phyloP scores from a whole-genome alignment of 225 moss, liverwort and hornwort species.

The Thuidium tamariscinum region DNA sequence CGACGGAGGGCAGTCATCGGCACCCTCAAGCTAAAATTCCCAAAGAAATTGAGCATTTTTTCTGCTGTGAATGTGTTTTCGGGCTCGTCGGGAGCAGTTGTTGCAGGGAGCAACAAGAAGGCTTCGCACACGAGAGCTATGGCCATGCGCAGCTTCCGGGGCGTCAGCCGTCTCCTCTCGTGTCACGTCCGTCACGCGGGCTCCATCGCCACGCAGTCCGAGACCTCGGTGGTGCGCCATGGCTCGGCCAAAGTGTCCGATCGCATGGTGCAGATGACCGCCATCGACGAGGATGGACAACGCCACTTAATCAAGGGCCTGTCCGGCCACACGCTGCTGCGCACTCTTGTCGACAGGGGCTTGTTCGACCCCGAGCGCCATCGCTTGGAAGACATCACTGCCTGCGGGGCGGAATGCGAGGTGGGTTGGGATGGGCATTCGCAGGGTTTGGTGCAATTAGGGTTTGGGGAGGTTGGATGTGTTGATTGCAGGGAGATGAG shows the following conservation, averaged over 20 bases:
- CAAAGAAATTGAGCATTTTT: neutral
- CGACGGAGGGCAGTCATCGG: neutral
- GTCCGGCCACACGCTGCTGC: constrained; percentile 66
- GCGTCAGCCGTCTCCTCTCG: constrained; percentile 31
- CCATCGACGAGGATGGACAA: constrained; percentile 76
- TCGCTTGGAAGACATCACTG: constrained; percentile 60
- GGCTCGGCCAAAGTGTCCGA: constrained; percentile 77
- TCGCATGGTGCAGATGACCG: constrained; percentile 66
- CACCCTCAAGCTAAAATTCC: neutral
- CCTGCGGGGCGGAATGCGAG: constrained; percentile 86
- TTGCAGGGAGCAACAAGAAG: neutral
- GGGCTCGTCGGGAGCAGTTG: neutral
- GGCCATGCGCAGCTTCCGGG: constrained; percentile 46
- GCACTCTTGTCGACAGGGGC: constrained; percentile 56
- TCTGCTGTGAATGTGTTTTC: neutral
- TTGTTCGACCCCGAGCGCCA: constrained; percentile 68
- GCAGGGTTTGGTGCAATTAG: neutral
- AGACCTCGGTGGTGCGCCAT: constrained; percentile 16
- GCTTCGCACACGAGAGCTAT: neutral
- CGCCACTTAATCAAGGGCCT: constrained; percentile 64
- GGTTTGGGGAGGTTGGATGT: neutral
- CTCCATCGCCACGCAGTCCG: constrained; percentile 32
- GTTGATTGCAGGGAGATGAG: neutral
- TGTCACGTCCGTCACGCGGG: constrained; percentile 30
- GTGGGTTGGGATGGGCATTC: constrained; percentile 1